Percentiles rank a stretch among this genome's conserved stretches.
Conservation (phyloP, 2,329 filamentous ascomycete species). For the Stagonosporopsis chrysanthemi region DNA sequence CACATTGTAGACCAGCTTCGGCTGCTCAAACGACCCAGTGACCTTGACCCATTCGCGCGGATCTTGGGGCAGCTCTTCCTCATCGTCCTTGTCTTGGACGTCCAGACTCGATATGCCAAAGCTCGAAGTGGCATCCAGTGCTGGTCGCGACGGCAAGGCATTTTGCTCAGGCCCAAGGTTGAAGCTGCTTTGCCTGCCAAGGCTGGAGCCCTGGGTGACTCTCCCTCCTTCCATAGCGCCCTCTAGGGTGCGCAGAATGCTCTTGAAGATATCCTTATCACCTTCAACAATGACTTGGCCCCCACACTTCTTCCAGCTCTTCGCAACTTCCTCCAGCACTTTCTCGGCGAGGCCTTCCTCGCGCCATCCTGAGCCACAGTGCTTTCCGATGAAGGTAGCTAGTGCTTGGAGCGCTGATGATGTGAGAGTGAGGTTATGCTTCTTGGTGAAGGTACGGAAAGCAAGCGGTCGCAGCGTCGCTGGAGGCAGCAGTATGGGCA, state of each 20-base stretch:
- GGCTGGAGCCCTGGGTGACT: constrained; percentile 62
- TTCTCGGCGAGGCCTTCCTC: constrained; percentile 93
- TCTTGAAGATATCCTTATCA: constrained; percentile 70
- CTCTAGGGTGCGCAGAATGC: constrained; percentile 84
- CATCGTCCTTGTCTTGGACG: constrained; percentile 60
- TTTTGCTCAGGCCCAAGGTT: constrained; percentile 61
- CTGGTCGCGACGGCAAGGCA: constrained; percentile 39
- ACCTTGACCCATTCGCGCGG: constrained; percentile 84
- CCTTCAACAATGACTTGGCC: constrained; percentile 93
- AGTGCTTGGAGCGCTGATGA: constrained; percentile 85
- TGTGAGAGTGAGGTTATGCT: constrained; percentile 91
- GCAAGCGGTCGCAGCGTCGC: constrained; percentile 87
- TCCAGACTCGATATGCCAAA: constrained; percentile 63
- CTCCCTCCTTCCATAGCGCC: constrained; percentile 88
- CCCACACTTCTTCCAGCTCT: constrained; percentile 88
- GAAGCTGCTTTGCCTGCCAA: constrained; percentile 71
- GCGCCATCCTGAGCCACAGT: constrained; percentile 95
- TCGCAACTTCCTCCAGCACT: constrained; percentile 89
- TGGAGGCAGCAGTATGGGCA: constrained; percentile 89
- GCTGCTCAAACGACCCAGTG: constrained; percentile 84
- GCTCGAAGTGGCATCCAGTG: constrained; percentile 68
- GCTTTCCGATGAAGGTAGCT: constrained; percentile 87
- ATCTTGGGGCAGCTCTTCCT: constrained; percentile 68
- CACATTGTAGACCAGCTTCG: constrained; percentile 77
- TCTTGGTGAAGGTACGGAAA: constrained; percentile 96